Conservation (phyloP, 1,284 basidiomycete genomes). For the Cerrena zonata region DNA sequence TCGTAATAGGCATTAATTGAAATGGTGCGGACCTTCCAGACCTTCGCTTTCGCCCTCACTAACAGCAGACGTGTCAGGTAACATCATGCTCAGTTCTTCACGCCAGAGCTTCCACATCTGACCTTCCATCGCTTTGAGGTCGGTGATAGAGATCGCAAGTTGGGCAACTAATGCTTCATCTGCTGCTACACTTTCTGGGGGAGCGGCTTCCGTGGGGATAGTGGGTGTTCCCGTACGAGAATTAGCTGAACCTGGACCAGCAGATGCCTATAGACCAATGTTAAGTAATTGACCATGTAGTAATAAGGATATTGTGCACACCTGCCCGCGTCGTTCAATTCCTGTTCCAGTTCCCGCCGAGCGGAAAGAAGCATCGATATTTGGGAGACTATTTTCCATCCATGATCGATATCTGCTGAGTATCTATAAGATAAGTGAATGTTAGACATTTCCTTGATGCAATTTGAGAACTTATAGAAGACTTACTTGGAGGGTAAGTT, state of each 20-base stretch:
- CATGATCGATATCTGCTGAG: slow-evolving; percentile 73
- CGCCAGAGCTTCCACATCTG: slow-evolving; percentile 55
- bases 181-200: slow-evolving; percentile 46
- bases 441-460: neutral
- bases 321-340: slow-evolving; percentile 32
- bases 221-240: slow-evolving; percentile 50
- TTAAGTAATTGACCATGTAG: neutral
- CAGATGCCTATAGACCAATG: neutral
- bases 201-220: slow-evolving; percentile 39
- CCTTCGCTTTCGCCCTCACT: slow-evolving; percentile 32
- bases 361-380: slow-evolving; percentile 28
- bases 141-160: slow-evolving; percentile 58
- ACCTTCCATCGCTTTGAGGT: slow-evolving; percentile 52
- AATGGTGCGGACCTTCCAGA: slow-evolving; percentile 44
- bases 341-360: slow-evolving; percentile 15
- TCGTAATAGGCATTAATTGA: neutral
- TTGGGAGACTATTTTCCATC: slow-evolving; percentile 49
- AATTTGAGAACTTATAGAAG: neutral
- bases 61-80: slow-evolving; percentile 35
- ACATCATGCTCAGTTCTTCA: slow-evolving; percentile 58
- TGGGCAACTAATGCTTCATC: slow-evolving; percentile 62
- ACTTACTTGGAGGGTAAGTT: slow-evolving; percentile 74
- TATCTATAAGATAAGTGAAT: slow-evolving; percentile 41
- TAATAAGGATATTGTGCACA: slow-evolving; percentile 16
- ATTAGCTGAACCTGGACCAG: slow-evolving; percentile 15